Base-by-base conservation (phyloP, 225 moss, liverwort and hornwort genomes). In the Sphagnum contortum region DNA sequence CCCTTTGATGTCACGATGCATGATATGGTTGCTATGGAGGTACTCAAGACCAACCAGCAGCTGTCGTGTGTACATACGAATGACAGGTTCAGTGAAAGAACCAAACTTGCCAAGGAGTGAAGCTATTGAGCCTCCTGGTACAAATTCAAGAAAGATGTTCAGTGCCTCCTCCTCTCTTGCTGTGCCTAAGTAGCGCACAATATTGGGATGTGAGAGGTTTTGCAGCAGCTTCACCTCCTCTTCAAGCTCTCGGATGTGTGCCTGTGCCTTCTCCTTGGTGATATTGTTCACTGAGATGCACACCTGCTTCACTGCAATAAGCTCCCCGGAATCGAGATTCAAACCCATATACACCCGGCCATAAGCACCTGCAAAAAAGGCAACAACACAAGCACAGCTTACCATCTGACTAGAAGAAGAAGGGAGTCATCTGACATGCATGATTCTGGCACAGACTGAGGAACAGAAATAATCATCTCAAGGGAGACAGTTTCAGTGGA, bases 331-430 rank as follows among this genome's bases (percentile, higher is more conserved):
- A 75, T 96, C 92, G 64, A 96, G 70, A 74, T 95, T 95, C 82
- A 95, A 79, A 11, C 95, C 92, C 95, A 92, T 92, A 50, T 95
- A 95, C 44, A 95, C 95, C 50, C 95, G 89, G 54, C 95, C 95
- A 70, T 95, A 95, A 13, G 95, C 95, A 67, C 95, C 94, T 70
- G 91, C 82, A 54, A 57, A 29, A 29, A 1, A 29, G 29, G 29
- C 29, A 29, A 29, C 29, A 29, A 29, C 29, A 29, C 29, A 29
- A 29, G 29, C 29, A 29, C 29, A 29, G 29, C 29, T 29, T 29
- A 29, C 29, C 29, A 29, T 29, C 29, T 29, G 29, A 29, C 29
- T 29, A 29, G 29, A 29, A 29, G 29, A 29, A 29, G 29, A 29
- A 29, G 29, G 29, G 29, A 29, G 29, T 29, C 29, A 29, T 29